Base-by-base conservation (phyloP, 148 eudicot species). In the Cornus florida region DNA sequence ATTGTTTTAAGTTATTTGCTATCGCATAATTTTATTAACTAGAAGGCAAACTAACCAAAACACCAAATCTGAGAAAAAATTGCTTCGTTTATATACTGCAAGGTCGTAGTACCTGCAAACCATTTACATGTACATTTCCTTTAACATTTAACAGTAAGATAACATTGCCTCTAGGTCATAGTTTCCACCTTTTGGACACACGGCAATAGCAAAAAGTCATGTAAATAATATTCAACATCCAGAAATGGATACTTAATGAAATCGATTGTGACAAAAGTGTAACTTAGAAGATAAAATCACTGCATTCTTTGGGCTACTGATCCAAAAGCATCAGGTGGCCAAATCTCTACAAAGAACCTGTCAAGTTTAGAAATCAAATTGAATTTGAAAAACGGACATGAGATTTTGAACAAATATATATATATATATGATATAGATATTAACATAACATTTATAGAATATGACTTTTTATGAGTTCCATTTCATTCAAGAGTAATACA, bases 311-410 rank as follows among this genome's bases (percentile, higher is more conserved):
- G 75, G 69, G 46, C 31, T 41, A 80, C 12, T 7, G 79, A 32
- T 70, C 83, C 83, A 70, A 81, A 81, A 22, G 71, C 68, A 69
- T 70, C 59, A 70, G 31, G 38, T 11, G 83, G 83, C 83, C 70
- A 81, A 60, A 81, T 32, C 83, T 81, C n/a, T 28, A 19, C 17
- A 48, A 20, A 67, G 67, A 67, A 43, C 4, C 10, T 13, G 10
- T 6, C 13, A 28, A 28, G 14, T 48, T 46, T 11, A 32, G 31
- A 72, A n/a, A 48, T 6, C 8, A 24, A 0, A 35, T 48, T 5
- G 75, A 72, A 72, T 1, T 8, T 46, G 2, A 72, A 48, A 70
- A 11, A 70, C 16, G 2, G 41, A 71, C 56, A 28, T 28, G 28
- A 28, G 6, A 35, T 39, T 20, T 35, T 35, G 38, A 35, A 35